Conservation (phyloP, 768 basidiomycete species). For the Hypholoma fasciculare region DNA sequence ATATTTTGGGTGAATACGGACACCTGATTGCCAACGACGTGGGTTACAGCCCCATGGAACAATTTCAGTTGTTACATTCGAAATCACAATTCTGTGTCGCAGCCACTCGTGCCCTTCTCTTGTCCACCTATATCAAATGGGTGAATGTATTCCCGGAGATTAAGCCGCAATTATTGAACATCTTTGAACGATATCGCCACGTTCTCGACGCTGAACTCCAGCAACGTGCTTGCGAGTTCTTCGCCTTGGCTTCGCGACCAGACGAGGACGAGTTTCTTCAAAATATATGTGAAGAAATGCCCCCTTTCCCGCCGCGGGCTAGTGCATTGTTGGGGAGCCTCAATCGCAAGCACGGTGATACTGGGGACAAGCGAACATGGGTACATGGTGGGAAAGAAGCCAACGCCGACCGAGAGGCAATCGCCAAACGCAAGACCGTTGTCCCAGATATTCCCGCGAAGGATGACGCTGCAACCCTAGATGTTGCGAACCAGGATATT, state of each 20-base stretch:
- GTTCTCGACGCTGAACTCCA: constrained; percentile 97
- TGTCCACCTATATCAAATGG: constrained; percentile 99
- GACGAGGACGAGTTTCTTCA: constrained; percentile 93
- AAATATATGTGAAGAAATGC: constrained; percentile 98
- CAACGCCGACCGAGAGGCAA: constrained; percentile 70
- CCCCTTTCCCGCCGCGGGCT: constrained; percentile 94
- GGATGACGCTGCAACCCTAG: constrained; percentile 30
- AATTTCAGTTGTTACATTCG: constrained; percentile 89
- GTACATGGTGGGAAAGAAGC: constrained; percentile 92
- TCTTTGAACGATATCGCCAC: constrained; percentile 97
- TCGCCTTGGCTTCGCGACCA: constrained; percentile 77
- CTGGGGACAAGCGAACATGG: constrained; percentile 97
- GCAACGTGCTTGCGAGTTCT: constrained; percentile 98
- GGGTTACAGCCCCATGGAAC: constrained; percentile 92
- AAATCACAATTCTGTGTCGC: constrained; percentile 96
- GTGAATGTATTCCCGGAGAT: constrained; percentile 99
- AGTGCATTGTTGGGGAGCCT: constrained; percentile 86
- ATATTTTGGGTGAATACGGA: constrained; percentile 97
- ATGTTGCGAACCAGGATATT: constrained; percentile 43
- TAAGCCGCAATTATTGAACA: constrained; percentile 88
- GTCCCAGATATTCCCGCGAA: constrained; percentile 35
- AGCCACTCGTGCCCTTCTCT: constrained; percentile 84
- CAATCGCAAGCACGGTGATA: constrained; percentile 87
- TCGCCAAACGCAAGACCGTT: constrained; percentile 52
- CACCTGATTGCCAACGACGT: constrained; percentile 95